Conservation (phyloP, 2,329 filamentous ascomycete species). For the Botrytis deweyae region DNA sequence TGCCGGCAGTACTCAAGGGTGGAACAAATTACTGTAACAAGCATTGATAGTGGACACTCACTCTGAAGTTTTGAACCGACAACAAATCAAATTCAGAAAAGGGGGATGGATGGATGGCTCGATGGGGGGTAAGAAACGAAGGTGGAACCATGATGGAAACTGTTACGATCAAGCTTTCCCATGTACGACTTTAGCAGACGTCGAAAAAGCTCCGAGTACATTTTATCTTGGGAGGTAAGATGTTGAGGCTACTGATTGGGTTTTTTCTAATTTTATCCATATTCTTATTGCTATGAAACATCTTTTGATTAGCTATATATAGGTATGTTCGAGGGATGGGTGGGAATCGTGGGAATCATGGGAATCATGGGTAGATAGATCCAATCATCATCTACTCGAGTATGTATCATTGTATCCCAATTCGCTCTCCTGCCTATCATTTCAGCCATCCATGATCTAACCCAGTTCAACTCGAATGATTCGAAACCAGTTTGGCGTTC, state of each 20-base stretch:
- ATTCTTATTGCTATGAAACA: conserved; percentile 2
- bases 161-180: background rate
- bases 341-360: background rate
- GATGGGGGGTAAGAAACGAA: background rate
- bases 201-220: background rate
- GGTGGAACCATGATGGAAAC: background rate
- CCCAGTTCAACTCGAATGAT: background rate
- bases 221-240: background rate
- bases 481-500: background rate
- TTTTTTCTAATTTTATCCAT: conserved; percentile 1
- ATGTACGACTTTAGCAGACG: background rate
- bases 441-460: background rate
- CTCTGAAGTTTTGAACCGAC: background rate
- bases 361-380: background rate
- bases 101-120: background rate
- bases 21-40: conserved; percentile 5
- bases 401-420: background rate
- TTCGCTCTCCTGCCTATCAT: background rate
- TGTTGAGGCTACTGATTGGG: background rate
- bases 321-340: background rate
- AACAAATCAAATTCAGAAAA: background rate
- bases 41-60: background rate
- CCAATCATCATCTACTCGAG: background rate
- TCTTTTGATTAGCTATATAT: background rate
- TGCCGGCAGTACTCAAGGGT: background rate